These are phyloP conservation scores for Clonostachys sp. DNA, from an alignment of 2,329 filamentous ascomycete genomes.

Conservation along the genomic window DNA sequence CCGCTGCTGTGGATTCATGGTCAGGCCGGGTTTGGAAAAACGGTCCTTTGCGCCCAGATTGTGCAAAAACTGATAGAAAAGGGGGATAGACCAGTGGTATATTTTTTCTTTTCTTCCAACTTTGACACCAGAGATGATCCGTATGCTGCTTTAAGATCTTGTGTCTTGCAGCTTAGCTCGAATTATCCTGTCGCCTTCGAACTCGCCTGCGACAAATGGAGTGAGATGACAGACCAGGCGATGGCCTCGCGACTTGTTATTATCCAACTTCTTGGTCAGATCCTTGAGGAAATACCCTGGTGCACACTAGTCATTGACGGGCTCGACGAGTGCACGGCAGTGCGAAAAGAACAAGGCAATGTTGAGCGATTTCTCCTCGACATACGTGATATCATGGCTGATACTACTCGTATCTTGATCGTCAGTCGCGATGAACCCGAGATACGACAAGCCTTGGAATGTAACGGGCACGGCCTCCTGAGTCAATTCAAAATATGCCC, in stretches of 20 bases:
- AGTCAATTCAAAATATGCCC: constrained; percentile 11
- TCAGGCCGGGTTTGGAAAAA: constrained; percentile 22
- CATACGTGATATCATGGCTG: constrained; percentile 4
- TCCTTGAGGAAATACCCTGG: constrained; percentile 5
- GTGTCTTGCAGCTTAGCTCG: constrained; percentile 15
- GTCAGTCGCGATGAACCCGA: constrained; percentile 14
- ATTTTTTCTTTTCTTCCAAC: constrained; percentile 25
- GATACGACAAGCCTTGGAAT: constrained; percentile 11
- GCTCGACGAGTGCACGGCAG: constrained; percentile 22
- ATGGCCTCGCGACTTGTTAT: constrained; percentile 10
- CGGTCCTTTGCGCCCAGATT: constrained; percentile 19
- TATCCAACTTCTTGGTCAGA: constrained; percentile 8
- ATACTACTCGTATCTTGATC: constrained; percentile 14
- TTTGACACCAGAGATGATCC: constrained; percentile 14
- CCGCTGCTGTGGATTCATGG: constrained; percentile 23
- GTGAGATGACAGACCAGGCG: neutral
- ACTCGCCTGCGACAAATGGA: neutral
- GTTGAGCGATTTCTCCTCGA: constrained; percentile 10
- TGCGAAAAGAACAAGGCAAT: neutral
- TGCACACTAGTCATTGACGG: constrained; percentile 21
- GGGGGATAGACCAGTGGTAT: constrained; percentile 7
- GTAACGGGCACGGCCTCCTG: neutral
- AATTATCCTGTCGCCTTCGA: constrained; percentile 7
- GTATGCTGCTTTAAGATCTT: constrained; percentile 18
- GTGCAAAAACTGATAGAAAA: constrained; percentile 10